Conservation (phyloP, 2,329 filamentous ascomycete species). For the Pseudogymnoascus sp. region DNA sequence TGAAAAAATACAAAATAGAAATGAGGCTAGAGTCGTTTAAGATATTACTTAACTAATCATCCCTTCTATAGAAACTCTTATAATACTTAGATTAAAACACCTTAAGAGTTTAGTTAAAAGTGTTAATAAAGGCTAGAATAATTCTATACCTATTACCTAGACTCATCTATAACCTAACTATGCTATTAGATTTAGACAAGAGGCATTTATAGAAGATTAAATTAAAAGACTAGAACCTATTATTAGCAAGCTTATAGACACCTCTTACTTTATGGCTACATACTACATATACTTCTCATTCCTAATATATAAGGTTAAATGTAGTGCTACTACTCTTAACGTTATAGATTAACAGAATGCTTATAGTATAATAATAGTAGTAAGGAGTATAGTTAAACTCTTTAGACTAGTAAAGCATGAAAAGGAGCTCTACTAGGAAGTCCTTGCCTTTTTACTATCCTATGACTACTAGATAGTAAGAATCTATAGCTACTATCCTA, state of each 20-base stretch:
- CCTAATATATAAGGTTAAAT: conserved; percentile 41
- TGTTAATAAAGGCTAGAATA: conserved; percentile 37
- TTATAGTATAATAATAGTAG: too few relatives aligned
- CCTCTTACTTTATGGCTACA: conserved; percentile 37
- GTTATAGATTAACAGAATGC: too few relatives aligned
- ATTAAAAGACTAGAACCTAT: conserved; percentile 32
- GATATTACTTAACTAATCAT: conserved; percentile 33
- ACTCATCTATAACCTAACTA: conserved; percentile 38
- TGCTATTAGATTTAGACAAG: conserved; percentile 34
- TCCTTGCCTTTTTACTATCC: too few relatives aligned
- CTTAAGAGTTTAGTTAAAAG: conserved; percentile 33
- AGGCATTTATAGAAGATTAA: conserved; percentile 35
- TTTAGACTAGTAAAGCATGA: too few relatives aligned
- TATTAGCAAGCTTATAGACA: conserved; percentile 30
- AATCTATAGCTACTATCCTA: too few relatives aligned
- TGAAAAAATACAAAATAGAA: conserved; percentile 26
- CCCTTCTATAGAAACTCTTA: conserved; percentile 33
- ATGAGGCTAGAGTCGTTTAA: conserved; percentile 33
- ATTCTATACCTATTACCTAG: conserved; percentile 31
- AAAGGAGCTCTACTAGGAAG: too few relatives aligned
- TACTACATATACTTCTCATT: conserved; percentile 44
- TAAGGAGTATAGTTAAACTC: too few relatives aligned
- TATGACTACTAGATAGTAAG: too few relatives aligned
- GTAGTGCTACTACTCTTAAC: conserved; percentile 30
- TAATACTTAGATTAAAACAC: conserved; percentile 17